Conservation (phyloP, 768 basidiomycete species). For the Panellus pusillus region DNA sequence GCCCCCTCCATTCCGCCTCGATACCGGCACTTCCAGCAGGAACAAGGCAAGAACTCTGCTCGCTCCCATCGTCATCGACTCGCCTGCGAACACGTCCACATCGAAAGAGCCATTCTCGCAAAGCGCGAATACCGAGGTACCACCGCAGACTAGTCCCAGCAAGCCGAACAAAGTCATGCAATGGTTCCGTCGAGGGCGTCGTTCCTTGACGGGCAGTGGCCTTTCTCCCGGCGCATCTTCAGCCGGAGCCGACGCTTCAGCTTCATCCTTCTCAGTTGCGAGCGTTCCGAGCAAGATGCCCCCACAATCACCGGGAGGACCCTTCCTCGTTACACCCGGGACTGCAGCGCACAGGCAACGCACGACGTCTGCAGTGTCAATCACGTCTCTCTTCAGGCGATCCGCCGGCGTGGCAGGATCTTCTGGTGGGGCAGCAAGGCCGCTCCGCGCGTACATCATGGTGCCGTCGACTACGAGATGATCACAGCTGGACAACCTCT, state of each 20-base stretch:
- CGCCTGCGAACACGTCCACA: slow-evolving; percentile 1
- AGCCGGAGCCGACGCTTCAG: slow-evolving; percentile 7
- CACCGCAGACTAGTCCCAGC: slow-evolving; percentile 67
- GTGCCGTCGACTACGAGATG: slow-evolving; percentile 84
- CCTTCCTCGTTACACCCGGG: slow-evolving; percentile 19
- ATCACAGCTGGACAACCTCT: slow-evolving; percentile 75
- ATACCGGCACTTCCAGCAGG: slow-evolving; percentile 1
- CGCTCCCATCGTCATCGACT: slow-evolving; percentile 13
- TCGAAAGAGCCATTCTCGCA: slow-evolving; percentile 4
- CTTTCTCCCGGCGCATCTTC: slow-evolving; percentile 4
- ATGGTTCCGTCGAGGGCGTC: slow-evolving; percentile 74
- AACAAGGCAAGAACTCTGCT: slow-evolving; percentile 8
- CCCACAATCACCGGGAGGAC: neutral
- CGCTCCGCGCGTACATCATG: slow-evolving; percentile 74
- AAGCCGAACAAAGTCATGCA: slow-evolving; percentile 97
- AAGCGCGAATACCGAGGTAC: slow-evolving; percentile 33
- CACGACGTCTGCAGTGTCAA: slow-evolving; percentile 19
- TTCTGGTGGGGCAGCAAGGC: slow-evolving; percentile 3
- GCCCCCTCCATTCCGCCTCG: neutral
- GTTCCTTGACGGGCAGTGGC: slow-evolving; percentile 13
- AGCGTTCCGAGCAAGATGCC: slow-evolving; percentile 11
- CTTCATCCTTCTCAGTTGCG: slow-evolving; percentile 15
- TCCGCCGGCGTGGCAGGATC: slow-evolving; percentile 12
- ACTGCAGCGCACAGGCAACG: slow-evolving; percentile 18
- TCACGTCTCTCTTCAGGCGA: slow-evolving; percentile 20